A percentile compares a stretch with the other conserved stretches of the same genome.
phyloP scores from a whole-genome alignment of 768 basidiomycete species.

The Phaeolepiota aurea region DNA sequence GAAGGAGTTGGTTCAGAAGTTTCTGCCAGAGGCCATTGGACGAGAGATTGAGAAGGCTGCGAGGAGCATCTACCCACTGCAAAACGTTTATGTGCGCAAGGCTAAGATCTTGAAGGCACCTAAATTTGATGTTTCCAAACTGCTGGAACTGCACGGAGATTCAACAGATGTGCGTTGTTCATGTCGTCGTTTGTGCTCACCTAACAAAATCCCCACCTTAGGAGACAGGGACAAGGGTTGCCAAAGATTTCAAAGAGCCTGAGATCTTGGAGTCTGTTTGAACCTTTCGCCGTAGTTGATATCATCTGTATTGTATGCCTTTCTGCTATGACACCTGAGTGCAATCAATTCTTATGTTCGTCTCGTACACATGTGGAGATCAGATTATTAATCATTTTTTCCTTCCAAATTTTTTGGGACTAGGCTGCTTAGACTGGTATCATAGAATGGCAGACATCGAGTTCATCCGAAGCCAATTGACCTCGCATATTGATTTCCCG shows the following conservation, averaged over 20 bases:
- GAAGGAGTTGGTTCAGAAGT: constrained; percentile 98
- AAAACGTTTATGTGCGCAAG: constrained; percentile 99
- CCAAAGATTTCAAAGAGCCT: constrained; percentile 97
- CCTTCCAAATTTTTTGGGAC: no score
- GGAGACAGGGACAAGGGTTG: constrained; percentile 93
- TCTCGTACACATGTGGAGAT: no score
- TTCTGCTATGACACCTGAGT: constrained; percentile 12
- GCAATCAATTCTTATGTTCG: no score
- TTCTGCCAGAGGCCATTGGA: constrained; percentile 97
- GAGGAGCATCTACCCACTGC: constrained; percentile 94
- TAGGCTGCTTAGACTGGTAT: no score
- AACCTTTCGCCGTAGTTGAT: constrained; percentile 32
- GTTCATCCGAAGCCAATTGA: constrained; percentile 54
- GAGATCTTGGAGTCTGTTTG: constrained; percentile 89
- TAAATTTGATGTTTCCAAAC: constrained; percentile 92
- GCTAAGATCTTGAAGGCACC: constrained; percentile 98
- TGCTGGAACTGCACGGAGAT: constrained; percentile 95
- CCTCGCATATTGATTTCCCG: constrained; percentile 71
- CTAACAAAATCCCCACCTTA: constrained; percentile 19
- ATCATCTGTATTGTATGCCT: constrained; percentile 22
- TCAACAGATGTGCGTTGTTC: constrained; percentile 72
- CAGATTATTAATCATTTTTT: no score
- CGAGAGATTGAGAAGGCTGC: constrained; percentile 99
- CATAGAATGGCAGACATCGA: constrained; percentile 66
- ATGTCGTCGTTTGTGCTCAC: constrained; percentile 7